These are phyloP conservation scores for Cardamine occulta DNA, from an alignment of 345 rosid genomes.

Conservation along the genomic window DNA sequence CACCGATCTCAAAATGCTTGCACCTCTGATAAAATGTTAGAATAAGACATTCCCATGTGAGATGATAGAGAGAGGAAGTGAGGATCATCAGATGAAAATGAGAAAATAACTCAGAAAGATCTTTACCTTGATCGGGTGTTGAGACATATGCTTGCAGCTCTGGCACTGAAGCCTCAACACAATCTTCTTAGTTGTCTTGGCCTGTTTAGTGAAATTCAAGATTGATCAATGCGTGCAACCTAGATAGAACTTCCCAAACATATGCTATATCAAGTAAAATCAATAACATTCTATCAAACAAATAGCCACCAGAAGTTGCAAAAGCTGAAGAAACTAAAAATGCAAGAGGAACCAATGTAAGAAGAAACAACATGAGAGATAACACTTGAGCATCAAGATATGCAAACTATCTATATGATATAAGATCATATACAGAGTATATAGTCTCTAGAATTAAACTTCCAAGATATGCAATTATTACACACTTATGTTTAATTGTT, in stretches of 20 bases:
- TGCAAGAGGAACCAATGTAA: background rate
- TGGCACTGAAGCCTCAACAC: constrained; percentile 74
- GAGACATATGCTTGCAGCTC: constrained; percentile 71
- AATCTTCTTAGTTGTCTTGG: constrained; percentile 74
- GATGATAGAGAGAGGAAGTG: background rate
- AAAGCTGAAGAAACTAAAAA: background rate
- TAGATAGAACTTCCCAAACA: background rate
- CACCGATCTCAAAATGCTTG: constrained; percentile 67
- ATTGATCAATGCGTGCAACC: background rate
- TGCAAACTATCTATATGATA: background rate
- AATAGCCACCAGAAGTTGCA: background rate
- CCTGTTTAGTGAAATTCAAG: constrained; percentile 38
- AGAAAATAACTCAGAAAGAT: background rate
- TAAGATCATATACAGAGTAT: background rate
- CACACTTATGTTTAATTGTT: background rate
- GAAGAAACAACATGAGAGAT: no score
- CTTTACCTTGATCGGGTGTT: constrained; percentile 60
- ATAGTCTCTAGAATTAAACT: background rate
- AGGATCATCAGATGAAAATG: background rate
- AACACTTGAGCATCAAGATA: no score
- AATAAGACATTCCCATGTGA: background rate
- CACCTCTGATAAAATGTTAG: constrained; percentile 48
- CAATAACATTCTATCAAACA: background rate
- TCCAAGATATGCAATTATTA: background rate
- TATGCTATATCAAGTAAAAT: background rate